Evolutionary conservation across 225 moss, liverwort and hornwort species (phyloP).

Genomic region (Straminergon stramineum): DNA sequence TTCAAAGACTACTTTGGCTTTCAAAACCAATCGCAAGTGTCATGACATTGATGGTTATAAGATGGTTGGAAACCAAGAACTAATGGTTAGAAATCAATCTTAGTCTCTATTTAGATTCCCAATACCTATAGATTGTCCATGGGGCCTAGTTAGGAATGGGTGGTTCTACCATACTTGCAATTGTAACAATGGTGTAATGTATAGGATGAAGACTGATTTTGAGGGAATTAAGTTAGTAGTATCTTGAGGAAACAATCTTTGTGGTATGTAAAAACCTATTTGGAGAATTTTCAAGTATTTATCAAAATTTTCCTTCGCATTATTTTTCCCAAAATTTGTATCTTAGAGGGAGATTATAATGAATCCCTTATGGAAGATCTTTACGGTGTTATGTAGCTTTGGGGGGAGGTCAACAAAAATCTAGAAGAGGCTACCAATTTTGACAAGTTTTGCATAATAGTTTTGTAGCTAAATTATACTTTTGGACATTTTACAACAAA

Average conservation of each 20-base stretch:
- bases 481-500: not conserved
- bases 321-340: not conserved
- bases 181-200: not conserved
- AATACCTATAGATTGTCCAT: too few relatives aligned
- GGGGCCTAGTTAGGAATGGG: too few relatives aligned
- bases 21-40: too few relatives aligned
- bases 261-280: not conserved
- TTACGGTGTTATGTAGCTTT: rapidly evolving
- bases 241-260: rapidly evolving
- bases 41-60: too few relatives aligned
- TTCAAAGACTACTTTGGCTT: too few relatives aligned
- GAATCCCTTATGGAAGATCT: rapidly evolving
- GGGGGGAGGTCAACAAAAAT: not conserved
- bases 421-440: rapidly evolving
- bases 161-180: too few relatives aligned
- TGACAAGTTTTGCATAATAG: not conserved
- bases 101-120: too few relatives aligned
- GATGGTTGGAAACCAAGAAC: too few relatives aligned
- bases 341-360: not conserved
- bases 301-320: rapidly evolving
- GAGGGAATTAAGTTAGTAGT: not conserved
- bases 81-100: too few relatives aligned
- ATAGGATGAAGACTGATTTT: not conserved
- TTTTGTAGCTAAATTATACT: not conserved
- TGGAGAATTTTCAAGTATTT: not conserved